phyloP scores from a whole-genome alignment of 768 basidiomycete genomes.

The Rubroboletus satanas region DNA sequence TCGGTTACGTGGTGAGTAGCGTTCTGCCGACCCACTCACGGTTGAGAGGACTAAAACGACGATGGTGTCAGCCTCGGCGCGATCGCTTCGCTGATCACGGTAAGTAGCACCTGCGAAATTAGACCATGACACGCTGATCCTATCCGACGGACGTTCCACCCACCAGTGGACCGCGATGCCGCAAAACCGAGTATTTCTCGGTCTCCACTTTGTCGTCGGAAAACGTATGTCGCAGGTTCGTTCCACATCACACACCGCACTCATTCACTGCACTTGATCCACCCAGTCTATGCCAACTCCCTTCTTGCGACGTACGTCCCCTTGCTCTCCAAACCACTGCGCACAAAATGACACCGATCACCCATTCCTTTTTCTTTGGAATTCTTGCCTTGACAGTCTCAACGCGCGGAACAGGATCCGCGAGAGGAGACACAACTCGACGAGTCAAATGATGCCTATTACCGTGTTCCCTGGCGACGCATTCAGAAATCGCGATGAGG shows the following conservation, averaged over 20 bases:
- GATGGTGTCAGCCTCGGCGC: conserved; percentile 11
- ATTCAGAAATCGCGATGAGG: neutral
- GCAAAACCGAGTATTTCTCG: conserved; percentile 23
- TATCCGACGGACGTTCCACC: neutral
- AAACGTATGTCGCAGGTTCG: conserved; percentile 14
- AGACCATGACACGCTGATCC: neutral
- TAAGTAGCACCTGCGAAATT: neutral
- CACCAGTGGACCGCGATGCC: conserved; percentile 21
- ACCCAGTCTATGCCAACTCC: conserved; percentile 25
- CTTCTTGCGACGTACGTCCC: conserved; percentile 24
- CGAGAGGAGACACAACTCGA: neutral
- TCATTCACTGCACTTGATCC: neutral
- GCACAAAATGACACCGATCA: neutral
- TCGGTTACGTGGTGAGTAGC: conserved; percentile 19
- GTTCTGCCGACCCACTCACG: too few relatives aligned
- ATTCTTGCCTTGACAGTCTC: conserved; percentile 10
- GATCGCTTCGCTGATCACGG: conserved; percentile 17
- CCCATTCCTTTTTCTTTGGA: neutral
- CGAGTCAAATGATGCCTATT: conserved; percentile 1
- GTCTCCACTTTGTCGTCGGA: conserved; percentile 22
- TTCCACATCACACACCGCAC: neutral
- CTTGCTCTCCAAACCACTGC: neutral
- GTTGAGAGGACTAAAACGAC: neutral
- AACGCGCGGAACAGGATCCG: conserved; percentile 18
- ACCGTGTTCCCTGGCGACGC: neutral